Evolutionary conservation across 371 early-diverging fungal species (phyloP), one percentile per base, ranked within the genome.

Genomic region (Mucor irregularis): DNA sequence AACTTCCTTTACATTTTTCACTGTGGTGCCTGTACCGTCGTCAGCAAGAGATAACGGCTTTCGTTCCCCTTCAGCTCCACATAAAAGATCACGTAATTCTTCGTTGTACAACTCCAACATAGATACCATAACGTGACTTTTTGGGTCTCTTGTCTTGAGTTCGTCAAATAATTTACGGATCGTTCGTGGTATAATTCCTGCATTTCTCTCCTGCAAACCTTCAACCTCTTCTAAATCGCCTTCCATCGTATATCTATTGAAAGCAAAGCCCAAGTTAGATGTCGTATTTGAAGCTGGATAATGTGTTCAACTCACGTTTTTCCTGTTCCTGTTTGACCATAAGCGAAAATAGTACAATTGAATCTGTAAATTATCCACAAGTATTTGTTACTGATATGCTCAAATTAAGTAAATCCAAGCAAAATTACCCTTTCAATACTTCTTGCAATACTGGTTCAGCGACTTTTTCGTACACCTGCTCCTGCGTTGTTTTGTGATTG

Each of bases 71-170:
- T 83, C 79, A 22, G 69, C 64, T 6, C 66, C 61, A 2, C 73
- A 71, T 19, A 99, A 69, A 21, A 99, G 76, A 73, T 99, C 99
- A 25, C 88, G 84, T 46, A 99, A 79, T 34, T 98, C 95, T 68
- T 99, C 99, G 64, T 99, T 99, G 80, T 99, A 99, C 22, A 99
- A 84, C 73, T 99, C 99, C 29, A 98, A 77, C 54, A 91, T 90
- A 31, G 95, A 95, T 7, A 95, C 83, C 24, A 84, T 83, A 5
- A 92, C 93, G 3, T 89, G 80, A 56, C 81, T 90, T 49, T 94
- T 91, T 0, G 85, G 69, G 0, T 68, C 62, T 39, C 76, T 68
- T 16, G 56, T 53, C 21, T 85, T 81, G 19, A 92, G 72, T 4
- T 82, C 81, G 13, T 85, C 77, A 69, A 97, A 98, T 37, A 99